Evolutionary conservation across 345 rosid species (phyloP), one percentile per base, ranked within the genome.

Genomic region (Nephelium lappaceum): DNA sequence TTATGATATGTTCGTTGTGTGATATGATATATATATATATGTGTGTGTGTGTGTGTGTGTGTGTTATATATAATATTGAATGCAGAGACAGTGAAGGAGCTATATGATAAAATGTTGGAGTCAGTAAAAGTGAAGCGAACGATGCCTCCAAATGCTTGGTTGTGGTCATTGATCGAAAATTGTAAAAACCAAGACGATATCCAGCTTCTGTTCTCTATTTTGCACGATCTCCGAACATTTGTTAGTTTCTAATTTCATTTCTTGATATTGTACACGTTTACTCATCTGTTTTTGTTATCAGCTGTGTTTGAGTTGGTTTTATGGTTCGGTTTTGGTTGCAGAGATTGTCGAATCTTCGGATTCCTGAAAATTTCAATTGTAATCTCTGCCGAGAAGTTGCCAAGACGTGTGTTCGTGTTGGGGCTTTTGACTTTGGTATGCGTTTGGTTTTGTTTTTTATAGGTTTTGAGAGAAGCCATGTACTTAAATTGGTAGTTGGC

Each of bases 131-230:
- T 72, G 11, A 92, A 86, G 83, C 81, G 90, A 65, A 84, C 98
- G 5, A 91, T 90, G 97, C 79, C 97, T 15, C 98, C 96, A 0
- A 95, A 95, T 71, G 88, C 95, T 69, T 95, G 95, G 95, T 36
- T 88, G 71, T 92, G 98, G 95, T 88, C 93, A 5, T 70, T 95
- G 91, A 87, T 95, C 74, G 88, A 72, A 61, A 92, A 82, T 47
- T 95, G 98, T 81, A 83, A 85, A 73, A 92, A 65, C 73, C 81
- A 16, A 0, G 94, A 92, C 60, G 98, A 95, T 83, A 82, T 93
- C 77, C 79, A 84, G 81, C 95, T 91, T 84, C 89, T 95, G 9
- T 93, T 95, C 39, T 83, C 86, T 18, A 78, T 81, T 76, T 81
- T 95, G 84, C 84, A 86, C 78, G 86, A 85, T 70, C 92, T 93